Evolutionary conservation across 148 eudicot genomes (phyloP), one percentile per base, ranked within the genome.

Genomic region (Dysphania ambrosioides): DNA sequence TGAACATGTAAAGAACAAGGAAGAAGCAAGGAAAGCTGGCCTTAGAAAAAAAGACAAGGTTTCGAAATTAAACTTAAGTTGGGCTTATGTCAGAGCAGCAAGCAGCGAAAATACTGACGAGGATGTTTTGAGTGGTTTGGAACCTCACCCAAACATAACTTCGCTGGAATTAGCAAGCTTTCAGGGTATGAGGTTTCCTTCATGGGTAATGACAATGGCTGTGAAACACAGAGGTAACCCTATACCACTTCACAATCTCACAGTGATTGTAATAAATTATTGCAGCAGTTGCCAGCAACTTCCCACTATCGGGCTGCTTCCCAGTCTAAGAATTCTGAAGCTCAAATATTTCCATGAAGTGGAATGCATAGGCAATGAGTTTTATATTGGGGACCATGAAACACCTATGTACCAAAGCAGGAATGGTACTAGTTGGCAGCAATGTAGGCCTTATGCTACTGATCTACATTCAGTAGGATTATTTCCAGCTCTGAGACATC

Each of bases 21-120:
- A 77, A 29, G 23, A 77, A 60, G 79, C 74, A 1, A 44, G 5
- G 62, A 10, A 70, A 61, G 74, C 74, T 15, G 38, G 42, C n/a
- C 55, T 73, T 60, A 26, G 36, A 5, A 63, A 29, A 21, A 73
- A 73, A 12, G 57, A 6, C 8, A 42, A 42, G 8, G 56, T 61
- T 42, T 27, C 23, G 35, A 61, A 41, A 61, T 2, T 73, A 73
- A 41, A 29, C 53, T 21, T 47, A 4, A 47, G 53, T 3, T 47
- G 53, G 53, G 53, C 53, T 47, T 47, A 47, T 47, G 53, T 47
- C 53, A 47, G 53, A 47, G 53, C 53, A 47, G 53, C 21, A 47
- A 47, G 53, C 31, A 61, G 68, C 16, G 27, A 41, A 41, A 21
- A 27, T 16, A 60, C 9, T 27, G 66, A 72, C 41, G 67, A 72